These are phyloP conservation scores for Botrytis fabae DNA, from an alignment of 2,329 filamentous ascomycete species.

Conservation along the genomic window DNA sequence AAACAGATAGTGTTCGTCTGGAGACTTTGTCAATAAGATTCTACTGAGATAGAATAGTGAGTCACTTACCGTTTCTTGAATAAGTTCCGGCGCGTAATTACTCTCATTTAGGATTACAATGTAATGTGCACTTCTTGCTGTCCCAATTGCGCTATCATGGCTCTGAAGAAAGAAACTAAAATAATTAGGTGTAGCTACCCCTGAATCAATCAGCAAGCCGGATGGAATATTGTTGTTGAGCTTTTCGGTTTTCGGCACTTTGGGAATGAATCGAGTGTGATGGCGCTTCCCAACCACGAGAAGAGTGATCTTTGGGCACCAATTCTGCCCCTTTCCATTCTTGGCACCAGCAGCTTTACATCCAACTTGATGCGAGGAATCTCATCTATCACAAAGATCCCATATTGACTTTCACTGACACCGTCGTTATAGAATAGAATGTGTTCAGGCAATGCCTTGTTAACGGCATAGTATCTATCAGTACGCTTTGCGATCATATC, in stretches of 20 bases:
- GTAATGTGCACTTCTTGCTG: background rate
- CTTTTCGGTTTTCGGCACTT: rapidly evolving
- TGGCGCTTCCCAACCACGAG: too few species aligned
- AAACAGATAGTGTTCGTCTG: constrained; percentile 81
- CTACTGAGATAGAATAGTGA: background rate
- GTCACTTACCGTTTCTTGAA: constrained; percentile 44
- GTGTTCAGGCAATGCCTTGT: too few species aligned
- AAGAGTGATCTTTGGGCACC: too few species aligned
- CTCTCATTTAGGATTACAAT: constrained; percentile 65
- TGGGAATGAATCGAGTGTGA: constrained; percentile 17
- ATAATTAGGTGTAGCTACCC: background rate
- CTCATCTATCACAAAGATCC: too few species aligned
- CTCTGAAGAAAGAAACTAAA: constrained; percentile 12
- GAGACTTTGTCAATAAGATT: background rate
- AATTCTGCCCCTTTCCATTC: too few species aligned
- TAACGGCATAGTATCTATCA: too few species aligned
- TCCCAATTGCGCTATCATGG: constrained; percentile 5
- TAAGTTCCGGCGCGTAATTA: constrained; percentile 43
- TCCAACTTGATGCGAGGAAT: too few species aligned
- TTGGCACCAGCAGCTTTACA: too few species aligned
- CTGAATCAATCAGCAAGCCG: background rate
- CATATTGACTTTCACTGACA: too few species aligned
- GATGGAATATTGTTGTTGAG: background rate
- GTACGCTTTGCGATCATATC: too few species aligned
- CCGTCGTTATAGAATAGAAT: too few species aligned